A percentile compares a stretch with the other conserved stretches of the same genome.
Conservation (phyloP, 2,329 filamentous ascomycete species). For the Exutisphaerella laricina region DNA sequence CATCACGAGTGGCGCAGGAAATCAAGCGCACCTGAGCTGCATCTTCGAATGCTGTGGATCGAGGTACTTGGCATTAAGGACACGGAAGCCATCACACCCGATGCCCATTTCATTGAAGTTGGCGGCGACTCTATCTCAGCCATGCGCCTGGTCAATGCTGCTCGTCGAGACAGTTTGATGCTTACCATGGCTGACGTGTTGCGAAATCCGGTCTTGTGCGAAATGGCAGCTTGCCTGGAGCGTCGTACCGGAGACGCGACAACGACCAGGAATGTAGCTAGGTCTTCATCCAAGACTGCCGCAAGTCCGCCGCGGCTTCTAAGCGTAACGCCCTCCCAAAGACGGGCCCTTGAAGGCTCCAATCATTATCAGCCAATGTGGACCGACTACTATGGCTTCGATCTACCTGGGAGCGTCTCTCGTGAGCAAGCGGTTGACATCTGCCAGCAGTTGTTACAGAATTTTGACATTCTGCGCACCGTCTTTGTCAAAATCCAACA, state of each 20-base stretch:
- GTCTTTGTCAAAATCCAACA: not conserved
- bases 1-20: not conserved
- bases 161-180: constrained; percentile 32
- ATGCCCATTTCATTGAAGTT: constrained; percentile 66
- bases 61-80: constrained; percentile 42
- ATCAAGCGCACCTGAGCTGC: not conserved
- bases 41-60: constrained; percentile 44
- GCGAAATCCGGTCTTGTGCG: not conserved
- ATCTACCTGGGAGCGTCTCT: constrained; percentile 35
- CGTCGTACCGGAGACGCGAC: too few species aligned
- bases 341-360: constrained; percentile 5
- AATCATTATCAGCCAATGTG: constrained; percentile 29
- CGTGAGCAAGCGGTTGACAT: constrained; percentile 47
- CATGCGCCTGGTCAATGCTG: constrained; percentile 36
- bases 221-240: not conserved
- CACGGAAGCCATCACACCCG: constrained; percentile 44
- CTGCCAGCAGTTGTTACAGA: constrained; percentile 45
- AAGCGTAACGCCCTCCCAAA: constrained; percentile 33
- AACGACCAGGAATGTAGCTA: not conserved
- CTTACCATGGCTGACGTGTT: constrained; percentile 18
- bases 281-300: not conserved
- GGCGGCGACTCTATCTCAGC: constrained; percentile 77
- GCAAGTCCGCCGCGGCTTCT: constrained; percentile 40
- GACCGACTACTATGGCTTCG: constrained; percentile 49
- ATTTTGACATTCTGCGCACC: constrained; percentile 8